Evolutionary conservation across 1,284 basidiomycete genomes (phyloP), one percentile per base, ranked within the genome.

Genomic region (Somion occarium): DNA sequence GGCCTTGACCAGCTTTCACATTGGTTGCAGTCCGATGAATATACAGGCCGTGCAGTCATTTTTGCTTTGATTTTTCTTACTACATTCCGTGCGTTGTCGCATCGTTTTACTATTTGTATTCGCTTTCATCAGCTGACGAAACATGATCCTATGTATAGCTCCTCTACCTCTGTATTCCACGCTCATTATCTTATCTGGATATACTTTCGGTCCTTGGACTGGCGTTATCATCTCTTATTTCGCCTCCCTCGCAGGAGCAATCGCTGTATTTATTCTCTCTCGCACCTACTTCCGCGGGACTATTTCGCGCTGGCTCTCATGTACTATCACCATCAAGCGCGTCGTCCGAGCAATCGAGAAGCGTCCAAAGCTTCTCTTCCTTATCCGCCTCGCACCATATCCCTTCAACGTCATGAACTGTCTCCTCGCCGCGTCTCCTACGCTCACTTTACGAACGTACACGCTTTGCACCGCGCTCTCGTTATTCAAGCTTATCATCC

Each of bases 401-500:
- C 88, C 87, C 0, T 89, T 88, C 73, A 93, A 93, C 68, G 85
- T 93, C 62, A 90, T 93, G 84, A 93, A 93, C 71, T 90, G 87
- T 60, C 79, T 93, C 41, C 79, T 93, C 30, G 91, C 91, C 2
- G 88, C 88, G n/a, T 83, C 88, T 12, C 84, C 85, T n/a, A 83
- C 84, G n/a, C 78, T 93, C 57, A 85, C 82, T 9, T 73, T 93
- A 59, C 76, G 76, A 56, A 92, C 89, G 9, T 93, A 92, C 69
- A 79, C 82, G 24, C 62, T 79, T 44, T 92, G 89, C 71, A 93
- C 91, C 5, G 90, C 84, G 3, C 75, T 92, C 26, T 89, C 87
- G 34, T 76, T 93, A 49, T 83, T 89, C 76, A 93, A 93, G 69
- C 81, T 93, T 58, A 83, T 92, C 67, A 79, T 93, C 49, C 91